Conservation (phyloP, 2,329 filamentous ascomycete genomes). For the Aschersonia sp. region DNA sequence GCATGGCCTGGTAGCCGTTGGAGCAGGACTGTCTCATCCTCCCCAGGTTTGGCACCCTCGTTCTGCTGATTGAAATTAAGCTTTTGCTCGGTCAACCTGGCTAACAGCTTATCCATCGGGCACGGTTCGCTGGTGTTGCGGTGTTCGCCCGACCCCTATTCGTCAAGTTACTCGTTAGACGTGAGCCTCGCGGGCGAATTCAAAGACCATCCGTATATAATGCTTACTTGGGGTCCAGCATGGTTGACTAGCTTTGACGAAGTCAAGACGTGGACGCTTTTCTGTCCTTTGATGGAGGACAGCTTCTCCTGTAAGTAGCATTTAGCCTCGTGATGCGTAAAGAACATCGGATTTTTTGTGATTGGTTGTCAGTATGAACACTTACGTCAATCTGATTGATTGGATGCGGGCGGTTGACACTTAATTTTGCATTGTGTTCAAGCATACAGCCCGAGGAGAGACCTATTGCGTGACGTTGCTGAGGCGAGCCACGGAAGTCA, state of each 20-base stretch:
- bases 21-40: slow-evolving; percentile 18
- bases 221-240: slow-evolving; percentile 34
- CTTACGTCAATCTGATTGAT: slow-evolving; percentile 8
- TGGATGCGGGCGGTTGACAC: slow-evolving; percentile 5
- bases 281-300: slow-evolving; percentile 18
- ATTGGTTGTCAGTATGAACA: not conserved
- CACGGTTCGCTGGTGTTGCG: slow-evolving; percentile 23
- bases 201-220: not conserved
- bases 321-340: not conserved
- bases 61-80: slow-evolving; percentile 43
- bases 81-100: slow-evolving; percentile 61
- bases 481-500: slow-evolving; percentile 13
- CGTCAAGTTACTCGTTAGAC: slow-evolving; percentile 5
- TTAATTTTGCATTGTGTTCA: slow-evolving; percentile 8
- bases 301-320: slow-evolving; percentile 8
- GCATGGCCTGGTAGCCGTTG: slow-evolving; percentile 27
- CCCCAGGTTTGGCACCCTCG: slow-evolving; percentile 30
- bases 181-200: not conserved
- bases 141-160: slow-evolving; percentile 19
- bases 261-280: slow-evolving; percentile 30
- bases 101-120: slow-evolving; percentile 58
- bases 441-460: slow-evolving; percentile 2
- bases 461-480: slow-evolving; percentile 9
- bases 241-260: slow-evolving; percentile 43
- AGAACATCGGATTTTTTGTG: not conserved